These are phyloP conservation scores for Pseudogymnoascus sp. DNA, from an alignment of 2,329 filamentous ascomycete species.

Conservation along the genomic window DNA sequence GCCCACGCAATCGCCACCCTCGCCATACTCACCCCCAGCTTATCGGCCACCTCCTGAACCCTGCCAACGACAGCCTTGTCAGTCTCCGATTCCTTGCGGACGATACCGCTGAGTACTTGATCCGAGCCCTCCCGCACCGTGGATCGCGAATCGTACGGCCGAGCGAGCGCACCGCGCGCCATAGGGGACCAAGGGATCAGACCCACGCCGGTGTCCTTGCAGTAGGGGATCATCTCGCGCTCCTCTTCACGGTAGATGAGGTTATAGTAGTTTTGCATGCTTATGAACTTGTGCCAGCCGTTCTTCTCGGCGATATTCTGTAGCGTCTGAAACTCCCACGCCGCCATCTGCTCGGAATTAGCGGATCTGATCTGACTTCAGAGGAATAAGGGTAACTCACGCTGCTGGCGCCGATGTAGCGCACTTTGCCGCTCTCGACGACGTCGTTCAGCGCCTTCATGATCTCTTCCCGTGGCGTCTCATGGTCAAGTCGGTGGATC, in stretches of 20 bases:
- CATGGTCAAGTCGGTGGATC: conserved; percentile 49
- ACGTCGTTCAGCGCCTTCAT: conserved; percentile 44
- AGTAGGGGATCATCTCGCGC: conserved; percentile 32
- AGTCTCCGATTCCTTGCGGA: conserved; percentile 21
- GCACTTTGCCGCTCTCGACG: conserved; percentile 34
- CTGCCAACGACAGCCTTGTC: conserved; percentile 28
- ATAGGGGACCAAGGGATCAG: conserved; percentile 34
- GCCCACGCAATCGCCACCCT: conserved; percentile 52
- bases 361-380: conserved; percentile 38
- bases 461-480: conserved; percentile 40
- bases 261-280: conserved; percentile 53
- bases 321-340: conserved; percentile 44
- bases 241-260: conserved; percentile 54
- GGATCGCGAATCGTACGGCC: conserved; percentile 19
- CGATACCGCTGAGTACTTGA: conserved; percentile 14
- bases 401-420: conserved; percentile 12
- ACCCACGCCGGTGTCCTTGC: conserved; percentile 27
- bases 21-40: conserved; percentile 49
- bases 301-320: conserved; percentile 49
- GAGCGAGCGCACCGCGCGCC: conserved; percentile 28
- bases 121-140: conserved; percentile 21
- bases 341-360: conserved; percentile 37
- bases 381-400: conserved; percentile 44
- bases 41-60: conserved; percentile 49
- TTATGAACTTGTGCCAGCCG: conserved; percentile 53